A percentile compares a stretch with the other conserved stretches of the same genome.
Evolutionary conservation across 2,329 filamentous ascomycete species (phyloP).

Genomic region (Diaporthe ilicicola): DNA sequence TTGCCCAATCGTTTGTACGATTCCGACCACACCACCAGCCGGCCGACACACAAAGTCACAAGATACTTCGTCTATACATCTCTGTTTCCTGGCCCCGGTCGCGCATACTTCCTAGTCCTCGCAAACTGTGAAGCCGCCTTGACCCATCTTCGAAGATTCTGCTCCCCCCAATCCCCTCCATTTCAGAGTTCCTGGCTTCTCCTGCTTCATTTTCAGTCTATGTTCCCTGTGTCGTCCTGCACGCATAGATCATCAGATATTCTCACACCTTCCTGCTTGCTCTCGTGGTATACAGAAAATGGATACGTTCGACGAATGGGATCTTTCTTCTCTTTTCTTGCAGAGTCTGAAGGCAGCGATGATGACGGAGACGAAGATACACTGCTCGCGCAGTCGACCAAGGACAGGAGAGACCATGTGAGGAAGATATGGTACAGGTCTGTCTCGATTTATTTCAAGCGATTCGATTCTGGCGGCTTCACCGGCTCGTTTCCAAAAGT

Average conservation of each 20-base stretch:
- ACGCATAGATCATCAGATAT: not conserved
- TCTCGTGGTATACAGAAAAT: not conserved
- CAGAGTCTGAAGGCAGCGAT: not conserved
- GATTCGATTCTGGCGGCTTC: no score
- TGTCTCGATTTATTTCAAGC: not conserved
- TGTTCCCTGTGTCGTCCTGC: not conserved
- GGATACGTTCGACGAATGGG: not conserved
- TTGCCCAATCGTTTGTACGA: not conserved
- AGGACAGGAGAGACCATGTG: no score
- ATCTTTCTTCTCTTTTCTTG: not conserved
- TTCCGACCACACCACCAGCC: not conserved
- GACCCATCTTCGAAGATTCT: not conserved
- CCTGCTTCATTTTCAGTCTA: not conserved
- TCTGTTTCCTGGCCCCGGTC: not conserved
- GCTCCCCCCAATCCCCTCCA: not conserved
- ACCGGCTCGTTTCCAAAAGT: no score
- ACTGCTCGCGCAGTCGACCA: no score
- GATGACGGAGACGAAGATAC: no score
- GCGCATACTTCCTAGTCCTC: not conserved
- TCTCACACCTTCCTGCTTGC: not conserved
- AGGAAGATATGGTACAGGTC: not conserved
- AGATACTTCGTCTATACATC: not conserved
- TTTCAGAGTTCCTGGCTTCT: not conserved
- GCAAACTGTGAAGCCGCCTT: not conserved
- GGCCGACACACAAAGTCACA: not conserved